Percentiles rank a stretch among this genome's conserved stretches.
phyloP scores from a whole-genome alignment of 495 filamentous ascomycete species.

The Stereocaulon alpinum region DNA sequence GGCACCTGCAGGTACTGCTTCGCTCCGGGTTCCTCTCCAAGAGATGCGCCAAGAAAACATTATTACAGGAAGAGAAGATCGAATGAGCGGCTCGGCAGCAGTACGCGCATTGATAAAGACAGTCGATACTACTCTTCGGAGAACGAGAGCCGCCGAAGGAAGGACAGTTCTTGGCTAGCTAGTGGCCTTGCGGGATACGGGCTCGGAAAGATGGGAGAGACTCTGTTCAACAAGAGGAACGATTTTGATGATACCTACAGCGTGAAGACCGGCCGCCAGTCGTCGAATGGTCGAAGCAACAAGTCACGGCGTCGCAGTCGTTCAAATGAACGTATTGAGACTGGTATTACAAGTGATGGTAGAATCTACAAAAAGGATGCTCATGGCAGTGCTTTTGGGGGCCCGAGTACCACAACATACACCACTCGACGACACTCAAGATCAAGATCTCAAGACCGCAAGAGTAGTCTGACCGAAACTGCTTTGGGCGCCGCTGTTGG shows the following conservation, averaged over 20 bases:
- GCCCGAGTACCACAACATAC: conserved; percentile 6
- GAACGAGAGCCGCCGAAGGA: conserved; percentile 39
- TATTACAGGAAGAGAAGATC: conserved; percentile 39
- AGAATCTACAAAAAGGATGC: conserved; percentile 17
- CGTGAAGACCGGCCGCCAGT: conserved; percentile 37
- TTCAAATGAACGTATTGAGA: conserved; percentile 29
- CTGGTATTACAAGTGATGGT: conserved; percentile 22
- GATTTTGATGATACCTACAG: conserved; percentile 54
- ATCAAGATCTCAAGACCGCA: conserved; percentile 36
- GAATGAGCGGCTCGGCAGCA: conserved; percentile 37
- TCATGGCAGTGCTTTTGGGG: conserved; percentile 3
- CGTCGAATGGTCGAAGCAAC: conserved; percentile 33
- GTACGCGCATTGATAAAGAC: conserved; percentile 44
- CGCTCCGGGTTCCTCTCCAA: conserved; percentile 47
- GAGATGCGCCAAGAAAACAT: conserved; percentile 56
- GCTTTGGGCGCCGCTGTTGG: conserved; percentile 41
- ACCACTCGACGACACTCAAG: conserved; percentile 17
- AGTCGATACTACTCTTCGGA: conserved; percentile 48
- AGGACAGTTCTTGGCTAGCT: conserved; percentile 42
- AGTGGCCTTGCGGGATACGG: conserved; percentile 40
- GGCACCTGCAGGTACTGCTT: conserved; percentile 63
- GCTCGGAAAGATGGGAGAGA: conserved; percentile 38
- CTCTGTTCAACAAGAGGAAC: conserved; percentile 37
- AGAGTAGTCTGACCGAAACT: conserved; percentile 30
- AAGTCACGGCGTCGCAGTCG: conserved; percentile 23